These are phyloP conservation scores for Flaveria sonorensis DNA, from an alignment of 129 eudicot species.

Conservation along the genomic window DNA sequence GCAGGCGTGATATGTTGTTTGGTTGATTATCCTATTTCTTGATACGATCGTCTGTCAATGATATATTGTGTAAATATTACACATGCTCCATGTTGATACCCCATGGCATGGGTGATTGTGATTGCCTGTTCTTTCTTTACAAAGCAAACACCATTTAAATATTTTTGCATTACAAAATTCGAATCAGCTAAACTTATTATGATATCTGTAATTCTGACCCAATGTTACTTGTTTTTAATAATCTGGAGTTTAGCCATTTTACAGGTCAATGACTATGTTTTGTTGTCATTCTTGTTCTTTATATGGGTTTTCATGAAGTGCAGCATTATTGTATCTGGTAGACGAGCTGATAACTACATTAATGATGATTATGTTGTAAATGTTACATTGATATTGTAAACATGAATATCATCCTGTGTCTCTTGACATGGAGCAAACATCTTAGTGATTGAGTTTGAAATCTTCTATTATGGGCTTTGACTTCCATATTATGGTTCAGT, in stretches of 20 bases:
- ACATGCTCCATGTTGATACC: not conserved
- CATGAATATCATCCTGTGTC: not conserved
- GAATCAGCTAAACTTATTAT: not conserved
- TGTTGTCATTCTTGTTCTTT: not conserved
- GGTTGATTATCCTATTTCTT: not conserved
- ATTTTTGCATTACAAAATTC: not conserved
- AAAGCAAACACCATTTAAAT: not conserved
- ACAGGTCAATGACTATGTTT: not conserved
- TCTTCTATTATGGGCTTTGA: not conserved
- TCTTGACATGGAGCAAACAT: not conserved
- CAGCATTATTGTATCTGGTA: not conserved
- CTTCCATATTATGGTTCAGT: not conserved
- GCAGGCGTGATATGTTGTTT: not conserved
- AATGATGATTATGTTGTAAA: not conserved
- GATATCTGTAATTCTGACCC: not conserved
- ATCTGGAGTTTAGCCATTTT: not conserved
- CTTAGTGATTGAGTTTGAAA: not conserved
- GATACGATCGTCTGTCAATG: not conserved
- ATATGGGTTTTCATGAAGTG: not conserved
- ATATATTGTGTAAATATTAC: slow-evolving; percentile 1
- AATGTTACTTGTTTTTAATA: not conserved
- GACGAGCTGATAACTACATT: not conserved
- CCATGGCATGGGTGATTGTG: not conserved
- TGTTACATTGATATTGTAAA: not conserved
- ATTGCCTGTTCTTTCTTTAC: not conserved